Percentiles rank a stretch among this genome's conserved stretches.
phyloP scores from a whole-genome alignment of 2,329 filamentous ascomycete genomes.

The Cladosporium oxysporum region DNA sequence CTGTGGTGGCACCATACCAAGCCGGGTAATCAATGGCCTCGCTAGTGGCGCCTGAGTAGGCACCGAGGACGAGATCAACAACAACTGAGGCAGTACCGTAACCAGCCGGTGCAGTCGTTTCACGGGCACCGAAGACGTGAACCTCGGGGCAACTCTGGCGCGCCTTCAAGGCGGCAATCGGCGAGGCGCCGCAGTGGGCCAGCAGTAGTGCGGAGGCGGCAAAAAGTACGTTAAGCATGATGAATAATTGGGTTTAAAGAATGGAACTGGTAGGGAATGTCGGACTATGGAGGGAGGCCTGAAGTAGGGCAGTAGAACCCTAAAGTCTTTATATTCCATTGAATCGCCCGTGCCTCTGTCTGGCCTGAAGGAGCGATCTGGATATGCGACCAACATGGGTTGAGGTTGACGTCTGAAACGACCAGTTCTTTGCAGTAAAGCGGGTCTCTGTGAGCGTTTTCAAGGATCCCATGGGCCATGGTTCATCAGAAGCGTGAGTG shows the following conservation, averaged over 20 bases:
- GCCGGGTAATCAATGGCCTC: conserved; percentile 55
- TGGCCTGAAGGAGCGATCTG: background rate
- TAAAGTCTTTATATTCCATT: conserved; percentile 2
- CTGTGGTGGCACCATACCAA: conserved; percentile 57
- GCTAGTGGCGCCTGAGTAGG: conserved; percentile 43
- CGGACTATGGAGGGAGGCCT: background rate
- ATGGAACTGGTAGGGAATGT: background rate
- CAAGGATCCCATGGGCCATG: background rate
- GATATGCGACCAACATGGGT: background rate
- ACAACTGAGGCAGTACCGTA: conserved; percentile 44
- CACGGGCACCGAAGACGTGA: conserved; percentile 48
- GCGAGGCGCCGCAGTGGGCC: conserved; percentile 24
- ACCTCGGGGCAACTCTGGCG: conserved; percentile 41
- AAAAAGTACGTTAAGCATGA: conserved; percentile 12
- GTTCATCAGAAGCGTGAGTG: background rate
- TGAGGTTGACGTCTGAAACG: background rate
- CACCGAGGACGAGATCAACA: conserved; percentile 43
- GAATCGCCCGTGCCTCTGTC: background rate
- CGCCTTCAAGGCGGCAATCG: conserved; percentile 36
- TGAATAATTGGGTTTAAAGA: conserved; percentile 6
- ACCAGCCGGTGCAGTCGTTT: conserved; percentile 44
- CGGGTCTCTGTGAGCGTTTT: background rate
- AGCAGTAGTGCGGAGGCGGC: conserved; percentile 17
- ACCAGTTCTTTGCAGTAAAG: background rate
- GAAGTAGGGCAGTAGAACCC: conserved; percentile 4